Evolutionary conservation across 768 basidiomycete genomes (phyloP), one percentile per base, ranked within the genome.

Genomic region (Kwoniella sp.): DNA sequence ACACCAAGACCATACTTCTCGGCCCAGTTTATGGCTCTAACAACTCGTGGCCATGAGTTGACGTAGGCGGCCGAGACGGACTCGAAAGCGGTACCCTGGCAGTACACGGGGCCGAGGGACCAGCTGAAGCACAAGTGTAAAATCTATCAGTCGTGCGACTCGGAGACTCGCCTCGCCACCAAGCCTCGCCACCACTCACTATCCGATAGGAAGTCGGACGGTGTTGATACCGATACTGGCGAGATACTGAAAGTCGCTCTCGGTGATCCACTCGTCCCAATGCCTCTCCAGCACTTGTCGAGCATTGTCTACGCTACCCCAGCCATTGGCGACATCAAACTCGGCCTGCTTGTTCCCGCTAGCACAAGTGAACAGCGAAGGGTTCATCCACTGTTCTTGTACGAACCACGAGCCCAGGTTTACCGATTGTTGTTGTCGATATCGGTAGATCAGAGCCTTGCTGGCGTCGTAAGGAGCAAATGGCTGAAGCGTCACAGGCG

Each of bases 361-460:
- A 2, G 89, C 88, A 61, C 87, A 87, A 3, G 72, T 69, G 73
- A 89, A 90, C 29, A 88, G 61, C 31, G 87, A 87, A 2, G 88
- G 87, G 0, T 85, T 85, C 87, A 90, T 89, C 89, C 89, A 91
- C 23, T 84, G 81, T 76, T 91, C 89, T 62, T 87, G 85, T 5
- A 89, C 87, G 73, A 90, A 89, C 87, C 86, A 87, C 3, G 86
- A 87, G 4, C 88, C 87, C 11, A 89, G 74, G 71, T 89, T 89
- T 17, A 89, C 88, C 5, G 84, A 83, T 58, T 85, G 85, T 68
- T 89, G 88, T 70, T 86, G 85, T 53, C 88, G 80, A 68, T 89
- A 88, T 5, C 87, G 84, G 69, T 84, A 87, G 2, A 88, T 76
- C 45, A 79, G 82, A 1, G 87, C 86, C 60, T 79, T 79, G n/a